These are phyloP conservation scores for Tolypocladium ovalisporum DNA, from an alignment of 2,329 filamentous ascomycete species.

Conservation along the genomic window DNA sequence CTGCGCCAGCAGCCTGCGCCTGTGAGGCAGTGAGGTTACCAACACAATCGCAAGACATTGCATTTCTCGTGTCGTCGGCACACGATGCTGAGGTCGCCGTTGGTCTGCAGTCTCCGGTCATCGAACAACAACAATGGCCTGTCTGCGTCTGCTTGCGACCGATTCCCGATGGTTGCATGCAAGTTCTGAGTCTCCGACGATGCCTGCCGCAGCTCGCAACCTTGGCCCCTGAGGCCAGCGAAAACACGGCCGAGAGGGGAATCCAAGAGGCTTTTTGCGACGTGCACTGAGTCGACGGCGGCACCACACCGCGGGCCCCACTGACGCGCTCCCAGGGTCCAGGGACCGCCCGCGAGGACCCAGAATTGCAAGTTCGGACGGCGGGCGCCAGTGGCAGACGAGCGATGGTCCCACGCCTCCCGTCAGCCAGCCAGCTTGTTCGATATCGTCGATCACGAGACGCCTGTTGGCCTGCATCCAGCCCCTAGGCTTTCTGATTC, in stretches of 20 bases:
- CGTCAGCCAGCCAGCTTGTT: not conserved
- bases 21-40: not conserved
- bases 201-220: not conserved
- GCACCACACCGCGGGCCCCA: conserved; percentile 1
- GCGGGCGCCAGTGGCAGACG: not conserved
- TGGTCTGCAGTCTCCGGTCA: not conserved
- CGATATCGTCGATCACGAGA: not conserved
- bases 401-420: not conserved
- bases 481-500: not conserved
- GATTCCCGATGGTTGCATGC: not conserved
- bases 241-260: not conserved
- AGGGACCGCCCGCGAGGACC: conserved; percentile 1
- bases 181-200: not conserved
- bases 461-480: not conserved
- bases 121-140: conserved; percentile 2
- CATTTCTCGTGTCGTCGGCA: conserved; percentile 1
- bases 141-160: not conserved
- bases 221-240: not conserved
- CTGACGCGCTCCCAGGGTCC: conserved; percentile 3
- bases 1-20: not conserved
- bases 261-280: not conserved
- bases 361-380: not conserved
- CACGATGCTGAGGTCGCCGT: not conserved
- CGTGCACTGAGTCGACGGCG: not conserved
- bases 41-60: conserved; percentile 8